These are phyloP conservation scores for Sporisorium exsertum DNA, from an alignment of 1,284 basidiomycete genomes.

Conservation along the genomic window DNA sequence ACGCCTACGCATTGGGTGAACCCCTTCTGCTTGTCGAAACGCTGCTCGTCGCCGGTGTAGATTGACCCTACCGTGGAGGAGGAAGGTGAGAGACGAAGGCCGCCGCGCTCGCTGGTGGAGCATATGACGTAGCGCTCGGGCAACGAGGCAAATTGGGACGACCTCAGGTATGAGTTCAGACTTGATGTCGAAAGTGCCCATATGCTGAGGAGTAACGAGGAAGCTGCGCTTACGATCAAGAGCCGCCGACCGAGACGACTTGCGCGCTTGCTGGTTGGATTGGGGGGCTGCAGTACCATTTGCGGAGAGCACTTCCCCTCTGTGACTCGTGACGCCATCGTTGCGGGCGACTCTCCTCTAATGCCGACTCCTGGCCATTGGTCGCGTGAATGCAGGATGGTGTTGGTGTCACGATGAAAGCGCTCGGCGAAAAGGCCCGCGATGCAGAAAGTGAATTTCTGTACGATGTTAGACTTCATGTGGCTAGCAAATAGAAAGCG, in stretches of 20 bases:
- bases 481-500: slow-evolving; percentile 20
- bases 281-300: slow-evolving; percentile 19
- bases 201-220: slow-evolving; percentile 14
- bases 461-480: slow-evolving; percentile 3
- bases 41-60: slow-evolving; percentile 42
- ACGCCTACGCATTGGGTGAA: slow-evolving; percentile 44
- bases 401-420: slow-evolving; percentile 9
- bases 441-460: not conserved
- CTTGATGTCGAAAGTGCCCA: slow-evolving; percentile 11
- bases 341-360: too few species aligned
- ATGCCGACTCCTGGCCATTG: too few species aligned
- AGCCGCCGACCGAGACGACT: not conserved
- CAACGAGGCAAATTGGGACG: slow-evolving; percentile 15
- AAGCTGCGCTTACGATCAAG: not conserved
- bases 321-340: not conserved
- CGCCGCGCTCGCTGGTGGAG: slow-evolving; percentile 20
- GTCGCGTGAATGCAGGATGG: slow-evolving; percentile 4
- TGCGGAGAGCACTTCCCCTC: not conserved
- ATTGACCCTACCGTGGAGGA: slow-evolving; percentile 10
- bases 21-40: slow-evolving; percentile 15
- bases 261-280: not conserved
- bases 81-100: slow-evolving; percentile 13
- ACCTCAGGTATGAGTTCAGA: too few species aligned
- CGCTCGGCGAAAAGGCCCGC: slow-evolving; percentile 32
- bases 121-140: slow-evolving; percentile 33